Conservation (phyloP, 2,329 filamentous ascomycete species). For the Ascocoryne sarcoides region DNA sequence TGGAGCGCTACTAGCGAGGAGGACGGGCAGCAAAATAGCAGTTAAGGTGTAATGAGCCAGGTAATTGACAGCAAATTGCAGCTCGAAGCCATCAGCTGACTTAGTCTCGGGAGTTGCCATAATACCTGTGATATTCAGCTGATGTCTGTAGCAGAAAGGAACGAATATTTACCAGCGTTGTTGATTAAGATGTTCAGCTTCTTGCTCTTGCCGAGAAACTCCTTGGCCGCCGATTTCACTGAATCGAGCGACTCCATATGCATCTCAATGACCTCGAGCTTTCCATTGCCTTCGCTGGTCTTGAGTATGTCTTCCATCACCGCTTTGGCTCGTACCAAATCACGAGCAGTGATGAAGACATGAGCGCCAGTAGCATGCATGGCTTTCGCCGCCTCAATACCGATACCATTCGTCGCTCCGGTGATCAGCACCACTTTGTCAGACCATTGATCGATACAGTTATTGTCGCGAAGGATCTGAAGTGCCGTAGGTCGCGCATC, state of each 20-base stretch:
- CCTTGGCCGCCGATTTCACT: slow-evolving; percentile 24
- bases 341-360: slow-evolving; percentile 28
- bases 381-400: slow-evolving; percentile 30
- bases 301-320: slow-evolving; percentile 34
- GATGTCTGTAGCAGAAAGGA: too few species aligned
- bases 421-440: slow-evolving; percentile 31
- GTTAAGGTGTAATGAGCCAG: not conserved
- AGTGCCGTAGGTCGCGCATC: slow-evolving; percentile 27
- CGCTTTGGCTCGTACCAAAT: slow-evolving; percentile 24
- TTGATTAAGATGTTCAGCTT: slow-evolving; percentile 23
- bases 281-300: too few species aligned
- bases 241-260: slow-evolving; percentile 26
- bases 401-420: slow-evolving; percentile 29
- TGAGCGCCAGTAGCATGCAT: slow-evolving; percentile 28
- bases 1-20: slow-evolving; percentile 25
- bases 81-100: not conserved
- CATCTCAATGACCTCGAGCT: slow-evolving; percentile 26
- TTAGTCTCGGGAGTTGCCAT: not conserved
- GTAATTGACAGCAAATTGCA: not conserved
- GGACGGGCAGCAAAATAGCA: not conserved
- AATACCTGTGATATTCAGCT: too few species aligned
- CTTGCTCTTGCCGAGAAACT: slow-evolving; percentile 20
- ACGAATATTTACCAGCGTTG: slow-evolving; percentile 19
- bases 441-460: slow-evolving; percentile 3
- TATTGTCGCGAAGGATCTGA: slow-evolving; percentile 23